Percentiles rank a stretch among this genome's conserved stretches.
phyloP scores from a whole-genome alignment of 805 yeast species.

The Candida sphagnicola region DNA sequence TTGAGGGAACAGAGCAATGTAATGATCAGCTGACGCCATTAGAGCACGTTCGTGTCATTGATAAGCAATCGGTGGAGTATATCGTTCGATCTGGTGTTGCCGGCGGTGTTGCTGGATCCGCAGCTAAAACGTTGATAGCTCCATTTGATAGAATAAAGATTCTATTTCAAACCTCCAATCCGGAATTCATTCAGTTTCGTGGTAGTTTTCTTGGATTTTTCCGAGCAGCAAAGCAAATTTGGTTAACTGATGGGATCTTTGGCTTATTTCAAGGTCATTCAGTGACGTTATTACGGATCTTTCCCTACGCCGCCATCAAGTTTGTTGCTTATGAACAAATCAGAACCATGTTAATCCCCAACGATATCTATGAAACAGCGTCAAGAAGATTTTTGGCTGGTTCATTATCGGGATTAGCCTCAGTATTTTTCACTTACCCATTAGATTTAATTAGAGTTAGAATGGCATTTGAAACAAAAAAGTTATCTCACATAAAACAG shows the following conservation, averaged over 20 bases:
- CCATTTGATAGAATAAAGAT: conserved; percentile 95
- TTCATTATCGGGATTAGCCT: conserved; percentile 80
- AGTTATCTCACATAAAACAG: conserved; percentile 20
- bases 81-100: conserved; percentile 82
- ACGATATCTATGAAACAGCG: conserved; percentile 71
- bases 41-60: conserved; percentile 34
- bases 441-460: conserved; percentile 86
- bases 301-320: conserved; percentile 96
- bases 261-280: conserved; percentile 96
- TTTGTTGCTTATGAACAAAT: conserved; percentile 96
- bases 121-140: conserved; percentile 94
- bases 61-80: conserved; percentile 74
- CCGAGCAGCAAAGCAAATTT: conserved; percentile 67
- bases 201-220: conserved; percentile 78
- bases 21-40: conserved; percentile 29
- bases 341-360: conserved; percentile 73
- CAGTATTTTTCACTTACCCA: conserved; percentile 90
- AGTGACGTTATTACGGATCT: conserved; percentile 83
- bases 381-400: conserved; percentile 82
- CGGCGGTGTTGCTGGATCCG: conserved; percentile 93
- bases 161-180: conserved; percentile 90
- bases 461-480: conserved; percentile 79
- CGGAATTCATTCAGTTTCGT: conserved; percentile 74
- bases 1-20: conserved; percentile 9
- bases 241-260: conserved; percentile 59